Conservation (phyloP, 768 basidiomycete genomes). For the Solioccasus polychromus region DNA sequence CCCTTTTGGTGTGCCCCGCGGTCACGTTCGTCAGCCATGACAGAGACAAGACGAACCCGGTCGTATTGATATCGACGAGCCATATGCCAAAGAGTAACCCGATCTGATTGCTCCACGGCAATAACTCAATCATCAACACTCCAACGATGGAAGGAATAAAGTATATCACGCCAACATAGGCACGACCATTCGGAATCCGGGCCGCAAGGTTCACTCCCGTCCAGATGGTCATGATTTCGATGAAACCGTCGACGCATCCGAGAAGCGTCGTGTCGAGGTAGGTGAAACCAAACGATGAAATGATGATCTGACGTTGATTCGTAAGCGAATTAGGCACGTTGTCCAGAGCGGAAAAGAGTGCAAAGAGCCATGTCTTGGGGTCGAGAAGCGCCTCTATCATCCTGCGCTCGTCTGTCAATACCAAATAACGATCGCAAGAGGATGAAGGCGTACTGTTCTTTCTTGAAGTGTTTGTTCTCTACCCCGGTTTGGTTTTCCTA, state of each 20-base stretch:
- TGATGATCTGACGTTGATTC: constrained; percentile 64
- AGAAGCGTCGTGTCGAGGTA: constrained; percentile 66
- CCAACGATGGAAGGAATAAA: constrained; percentile 66
- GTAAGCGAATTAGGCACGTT: constrained; percentile 67
- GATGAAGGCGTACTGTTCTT: constrained; percentile 57
- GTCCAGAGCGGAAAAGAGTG: constrained; percentile 57
- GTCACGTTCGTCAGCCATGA: constrained; percentile 67
- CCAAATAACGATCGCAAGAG: background rate
- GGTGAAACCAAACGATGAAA: constrained; percentile 64
- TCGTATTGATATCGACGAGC: constrained; percentile 44
- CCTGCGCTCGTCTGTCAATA: constrained; percentile 31
- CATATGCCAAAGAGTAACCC: constrained; percentile 54
- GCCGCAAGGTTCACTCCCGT: constrained; percentile 59
- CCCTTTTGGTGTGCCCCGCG: constrained; percentile 69
- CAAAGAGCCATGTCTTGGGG: constrained; percentile 76
- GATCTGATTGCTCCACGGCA: constrained; percentile 64
- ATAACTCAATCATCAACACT: constrained; percentile 54
- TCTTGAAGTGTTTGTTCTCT: constrained; percentile 80
- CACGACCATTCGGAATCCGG: constrained; percentile 54
- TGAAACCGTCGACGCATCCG: constrained; percentile 59
- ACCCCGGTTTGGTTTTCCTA: constrained; percentile 77
- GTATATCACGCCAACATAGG: constrained; percentile 60
- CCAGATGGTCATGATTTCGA: constrained; percentile 70
- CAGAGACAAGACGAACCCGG: constrained; percentile 59
- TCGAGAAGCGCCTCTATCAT: constrained; percentile 67